phyloP scores from a whole-genome alignment of 371 early-diverging fungal genomes.

The Rhizopus arrhizus region DNA sequence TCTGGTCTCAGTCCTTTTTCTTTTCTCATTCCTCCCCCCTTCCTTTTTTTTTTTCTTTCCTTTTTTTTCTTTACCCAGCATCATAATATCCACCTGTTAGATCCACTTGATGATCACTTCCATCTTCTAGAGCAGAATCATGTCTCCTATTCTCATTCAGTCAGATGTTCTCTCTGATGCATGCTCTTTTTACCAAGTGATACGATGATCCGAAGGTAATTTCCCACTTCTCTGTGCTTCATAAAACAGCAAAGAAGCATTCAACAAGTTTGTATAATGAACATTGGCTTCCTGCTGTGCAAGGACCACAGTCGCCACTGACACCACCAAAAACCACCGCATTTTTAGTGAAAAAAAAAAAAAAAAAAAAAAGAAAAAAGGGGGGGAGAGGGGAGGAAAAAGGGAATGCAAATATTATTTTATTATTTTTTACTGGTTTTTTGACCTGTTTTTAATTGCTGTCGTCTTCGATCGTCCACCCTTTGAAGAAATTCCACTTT shows the following conservation, averaged over 20 bases:
- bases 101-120: slow-evolving; percentile 49
- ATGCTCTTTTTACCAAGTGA: slow-evolving; percentile 43
- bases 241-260: slow-evolving; percentile 54
- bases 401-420: slow-evolving; percentile 4
- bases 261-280: slow-evolving; percentile 34
- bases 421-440: slow-evolving; percentile 24
- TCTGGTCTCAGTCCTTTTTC: background rate
- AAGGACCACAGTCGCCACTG: background rate
- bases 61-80: slow-evolving; percentile 33
- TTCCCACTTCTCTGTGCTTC: slow-evolving; percentile 65
- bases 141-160: slow-evolving; percentile 42
- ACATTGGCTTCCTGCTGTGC: slow-evolving; percentile 3
- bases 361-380: slow-evolving; percentile 6
- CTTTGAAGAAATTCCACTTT: slow-evolving; percentile 65
- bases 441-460: slow-evolving; percentile 48
- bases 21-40: too few species aligned
- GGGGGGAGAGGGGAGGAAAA: background rate
- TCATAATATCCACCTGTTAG: slow-evolving; percentile 56
- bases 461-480: slow-evolving; percentile 57
- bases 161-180: background rate
- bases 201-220: slow-evolving; percentile 52
- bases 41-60: too few species aligned
- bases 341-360: background rate
- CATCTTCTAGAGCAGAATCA: slow-evolving; percentile 56
- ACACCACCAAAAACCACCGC: background rate